Evolutionary conservation across 1,284 basidiomycete species (phyloP), one percentile per base, ranked within the genome.

Genomic region (Boletus subluridellus): DNA sequence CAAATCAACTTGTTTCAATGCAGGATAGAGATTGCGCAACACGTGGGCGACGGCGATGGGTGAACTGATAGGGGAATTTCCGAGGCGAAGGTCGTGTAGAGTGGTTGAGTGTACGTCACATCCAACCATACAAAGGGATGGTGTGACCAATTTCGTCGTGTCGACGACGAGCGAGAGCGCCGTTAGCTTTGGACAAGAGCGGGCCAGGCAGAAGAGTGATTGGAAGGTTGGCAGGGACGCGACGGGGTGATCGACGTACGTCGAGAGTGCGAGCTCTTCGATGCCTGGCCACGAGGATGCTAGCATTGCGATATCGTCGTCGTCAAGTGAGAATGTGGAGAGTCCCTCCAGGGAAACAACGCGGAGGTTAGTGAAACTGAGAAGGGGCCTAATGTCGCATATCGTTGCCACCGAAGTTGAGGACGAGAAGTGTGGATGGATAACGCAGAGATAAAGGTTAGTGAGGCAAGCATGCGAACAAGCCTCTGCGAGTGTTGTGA

Each of bases 121-220:
- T 8, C 17, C 48, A 21, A 21, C 17, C 5, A 26, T 15, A 24
- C 6, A 28, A 35, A 32, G 5, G 5, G 48, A 30, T 2, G 61
- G 17, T 1, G 41, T 38, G 30, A n/a, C 4, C 9, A 45, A 17
- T 12, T 14, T 39, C 3, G 60, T 68, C 15, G 58, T 45, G 41
- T 68, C 63, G 1, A 68, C 37, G 24, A 68, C 70, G 32, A 68
- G 65, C 1, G 67, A 53, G 39, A 72, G 65, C 9, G 50, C n/a
- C 1, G 24, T 48, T 3, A 68, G 52, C 38, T 49, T 50, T 0
- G 63, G 60, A 21, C 65, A 68, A 0, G 56, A 11, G 2, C 39
- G 49, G 11, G 34, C 46, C 0, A 68, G 59, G 6, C 17, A 41
- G 44, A 62, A 1, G 26, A 68, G 63, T 0, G 67, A 63, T 15